phyloP scores from a whole-genome alignment of 352 stramenopile genomes.

The Pythium guiyangense region DNA sequence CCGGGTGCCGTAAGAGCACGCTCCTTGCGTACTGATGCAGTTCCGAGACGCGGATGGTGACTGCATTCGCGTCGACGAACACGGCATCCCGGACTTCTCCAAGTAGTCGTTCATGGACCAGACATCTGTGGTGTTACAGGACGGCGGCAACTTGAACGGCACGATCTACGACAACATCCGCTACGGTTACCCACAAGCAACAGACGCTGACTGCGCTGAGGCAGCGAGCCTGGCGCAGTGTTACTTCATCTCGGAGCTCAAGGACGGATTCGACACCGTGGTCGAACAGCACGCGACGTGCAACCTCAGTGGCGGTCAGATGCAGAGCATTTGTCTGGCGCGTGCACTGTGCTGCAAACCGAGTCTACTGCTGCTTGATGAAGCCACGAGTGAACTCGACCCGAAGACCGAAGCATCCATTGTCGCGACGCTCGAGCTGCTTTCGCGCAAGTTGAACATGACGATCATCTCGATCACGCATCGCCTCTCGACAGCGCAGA shows the following conservation, averaged over 20 bases:
- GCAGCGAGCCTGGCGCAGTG: conserved; percentile 76
- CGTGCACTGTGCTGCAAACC: conserved; percentile 76
- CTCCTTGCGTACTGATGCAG: conserved; percentile 85
- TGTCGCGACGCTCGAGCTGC: conserved; percentile 70
- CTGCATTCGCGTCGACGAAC: conserved; percentile 71
- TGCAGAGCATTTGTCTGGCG: conserved; percentile 81
- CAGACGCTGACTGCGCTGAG: conserved; percentile 77
- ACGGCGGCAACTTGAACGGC: conserved; percentile 85
- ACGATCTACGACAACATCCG: too few relatives aligned
- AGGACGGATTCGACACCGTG: conserved; percentile 79
- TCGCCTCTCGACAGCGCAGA: conserved; percentile 67
- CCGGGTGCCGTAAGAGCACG: conserved; percentile 86
- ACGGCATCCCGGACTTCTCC: conserved; percentile 84
- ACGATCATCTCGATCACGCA: too few relatives aligned
- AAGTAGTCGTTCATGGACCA: conserved; percentile 87
- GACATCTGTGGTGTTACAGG: conserved; percentile 83
- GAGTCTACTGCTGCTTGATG: conserved; percentile 76
- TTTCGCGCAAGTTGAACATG: conserved; percentile 84
- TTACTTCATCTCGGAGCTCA: conserved; percentile 78
- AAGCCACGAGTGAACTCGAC: conserved; percentile 84
- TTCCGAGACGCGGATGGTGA: conserved; percentile 80
- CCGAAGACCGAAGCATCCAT: conserved; percentile 85
- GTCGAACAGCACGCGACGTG: conserved; percentile 85
- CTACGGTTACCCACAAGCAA: conserved; percentile 65
- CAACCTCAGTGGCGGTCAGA: conserved; percentile 81